Base-by-base conservation (phyloP, 805 yeast genomes). In the Starmerella geochares region DNA sequence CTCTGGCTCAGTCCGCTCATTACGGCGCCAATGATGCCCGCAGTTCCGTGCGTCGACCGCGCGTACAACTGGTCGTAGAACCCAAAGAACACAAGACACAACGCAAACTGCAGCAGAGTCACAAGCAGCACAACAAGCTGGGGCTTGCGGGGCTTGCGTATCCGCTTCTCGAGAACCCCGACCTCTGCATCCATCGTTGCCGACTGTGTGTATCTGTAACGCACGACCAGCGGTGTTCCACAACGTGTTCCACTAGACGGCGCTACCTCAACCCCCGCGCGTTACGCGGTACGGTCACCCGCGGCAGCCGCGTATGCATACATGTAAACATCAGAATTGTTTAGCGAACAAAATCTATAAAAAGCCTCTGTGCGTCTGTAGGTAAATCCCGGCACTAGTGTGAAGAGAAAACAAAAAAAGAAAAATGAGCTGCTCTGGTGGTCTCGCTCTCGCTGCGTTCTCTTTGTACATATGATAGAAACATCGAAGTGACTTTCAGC, bases 1-100 rank as follows among this genome's bases (percentile, higher is more conserved):
- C 63, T 60, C 52, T 65, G 67, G 39, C 67, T 57, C 38, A 63
- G 55, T 5, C 68, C 68, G 19, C 66, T 57, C 48, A 64, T 53
- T 7, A 58, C 51, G 4, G 58, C 54, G 16, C 66, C 62, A 13
- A 62, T 53, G 16, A 63, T 49, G 1, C 65, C 65, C 7, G 67
- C 61, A 3, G 66, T 58, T 7, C 69, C 69, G 32, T 55, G 53
- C 10, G 58, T 51, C 27, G 65, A 59, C 43, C 49, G 49, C 10
- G 42, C 41, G 41, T 55, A 59, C 41, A 65, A 50, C 9, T 29
- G 27, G 28, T 57, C 60, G 49, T 59, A 63, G 33, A 53, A 50
- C 17, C 55, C 49, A 29, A 60, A 52, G 11, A 56, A 51, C 13
- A 59, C 45, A 10, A 58, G 49, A 10, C 59, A 59, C 11, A 59